Base-by-base conservation (phyloP, 495 filamentous ascomycete genomes). In the Penicillium coprophilum region DNA sequence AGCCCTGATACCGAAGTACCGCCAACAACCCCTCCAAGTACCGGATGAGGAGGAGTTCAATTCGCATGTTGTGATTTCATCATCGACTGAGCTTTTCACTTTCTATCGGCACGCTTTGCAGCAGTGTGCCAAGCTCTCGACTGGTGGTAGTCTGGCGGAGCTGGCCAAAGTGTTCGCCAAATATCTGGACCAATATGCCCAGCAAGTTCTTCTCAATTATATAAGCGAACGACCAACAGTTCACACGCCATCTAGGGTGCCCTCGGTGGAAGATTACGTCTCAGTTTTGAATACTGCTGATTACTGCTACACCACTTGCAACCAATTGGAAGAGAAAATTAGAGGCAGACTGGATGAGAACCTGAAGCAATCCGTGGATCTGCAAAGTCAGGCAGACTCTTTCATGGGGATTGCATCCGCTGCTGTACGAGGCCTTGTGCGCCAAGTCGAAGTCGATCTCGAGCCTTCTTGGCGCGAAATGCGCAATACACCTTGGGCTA, bases 71-170 rank as follows among this genome's bases (percentile, higher is more conserved):
- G 94, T 96, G 50, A 89, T 96, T 40, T 79, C 90, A 2, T 97
- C 93, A 0, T 96, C 95, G 4, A 96, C 93, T 45, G 94, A 98
- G 65, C 84, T 98, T 11, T 98, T 98, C 72, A 90, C 92, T 57
- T 96, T 97, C 63, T 98, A 98, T 70, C 89, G 95, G 38, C 81
- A 90, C 41, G 90, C 89, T 3, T 75, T 98, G 13, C 88, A 91
- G 5, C 95, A 97, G 73, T 98, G 94, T 67, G 91, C 95, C 11
- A 97, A 96, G 71, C 83, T 98, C 2, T 97, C 94, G 0, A 96
- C 92, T 0, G 90, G 92, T 15, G 83, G 84, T 51, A 87, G 91
- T 55, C 81, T 98, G 24, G 82, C 95, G 0, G 94, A 98, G 60
- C 74, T 98, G 19, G 86, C 91, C 0, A 88, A 82, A 65, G 91